Conservation (phyloP, 257 asterid genomes). For the Datura wrightii region DNA sequence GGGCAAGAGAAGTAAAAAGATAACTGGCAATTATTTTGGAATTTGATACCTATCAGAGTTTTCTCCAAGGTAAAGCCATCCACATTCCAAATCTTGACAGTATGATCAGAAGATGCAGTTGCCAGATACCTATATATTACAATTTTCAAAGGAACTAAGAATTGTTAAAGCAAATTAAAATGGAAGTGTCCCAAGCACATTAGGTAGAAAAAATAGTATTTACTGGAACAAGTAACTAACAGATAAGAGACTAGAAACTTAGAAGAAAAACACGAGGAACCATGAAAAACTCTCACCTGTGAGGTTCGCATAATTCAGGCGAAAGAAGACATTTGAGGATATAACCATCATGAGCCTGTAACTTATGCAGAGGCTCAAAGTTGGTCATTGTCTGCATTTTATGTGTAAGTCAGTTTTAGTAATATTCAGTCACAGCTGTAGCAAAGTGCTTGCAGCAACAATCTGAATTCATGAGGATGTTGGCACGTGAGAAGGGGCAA, state of each 20-base stretch:
- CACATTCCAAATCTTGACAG: conserved; percentile 95
- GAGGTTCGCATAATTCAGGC: conserved; percentile 91
- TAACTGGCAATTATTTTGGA: neutral
- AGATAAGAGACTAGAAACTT: conserved; percentile 17
- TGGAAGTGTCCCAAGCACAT: neutral
- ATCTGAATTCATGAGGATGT: conserved; percentile 23
- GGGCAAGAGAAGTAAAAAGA: neutral
- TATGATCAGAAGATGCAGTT: conserved; percentile 90
- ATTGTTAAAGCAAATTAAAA: neutral
- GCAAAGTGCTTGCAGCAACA: conserved; percentile 20
- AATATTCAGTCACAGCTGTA: conserved; percentile 18
- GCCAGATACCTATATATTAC: conserved; percentile 71
- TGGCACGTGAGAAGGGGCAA: neutral
- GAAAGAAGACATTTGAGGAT: conserved; percentile 95
- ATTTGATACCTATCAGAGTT: conserved; percentile 66
- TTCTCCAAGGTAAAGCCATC: conserved; percentile 93
- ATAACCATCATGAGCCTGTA: conserved; percentile 91
- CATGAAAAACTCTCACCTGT: conserved; percentile 54
- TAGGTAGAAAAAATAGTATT: neutral
- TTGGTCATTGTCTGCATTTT: conserved; percentile 88
- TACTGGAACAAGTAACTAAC: neutral
- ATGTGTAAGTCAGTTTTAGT: conserved; percentile 25
- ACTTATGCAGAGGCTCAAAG: conserved; percentile 97
- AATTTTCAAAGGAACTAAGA: neutral
- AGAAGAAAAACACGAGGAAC: conserved; percentile 19